A percentile compares a stretch with the other conserved stretches of the same genome.
These are phyloP conservation scores for Saccharata proteae DNA, from an alignment of 2,329 filamentous ascomycete species.

Conservation along the genomic window DNA sequence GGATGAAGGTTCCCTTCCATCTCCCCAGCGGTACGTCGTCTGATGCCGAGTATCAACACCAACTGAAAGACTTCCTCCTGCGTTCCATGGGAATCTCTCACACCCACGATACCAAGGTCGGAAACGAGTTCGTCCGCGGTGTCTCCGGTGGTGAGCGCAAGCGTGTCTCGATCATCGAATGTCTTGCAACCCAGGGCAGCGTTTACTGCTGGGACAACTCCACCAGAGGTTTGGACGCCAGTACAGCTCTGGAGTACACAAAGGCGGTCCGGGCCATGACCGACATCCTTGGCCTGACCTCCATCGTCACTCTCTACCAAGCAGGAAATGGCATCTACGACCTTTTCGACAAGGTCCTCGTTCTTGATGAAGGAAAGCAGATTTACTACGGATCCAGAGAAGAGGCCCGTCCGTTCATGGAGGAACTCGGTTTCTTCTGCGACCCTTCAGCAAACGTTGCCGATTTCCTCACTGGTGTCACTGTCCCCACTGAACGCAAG, in stretches of 20 bases:
- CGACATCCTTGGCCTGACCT: conserved; percentile 59
- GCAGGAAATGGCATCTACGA: conserved; percentile 41
- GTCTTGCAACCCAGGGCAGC: conserved; percentile 43
- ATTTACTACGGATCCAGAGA: conserved; percentile 58
- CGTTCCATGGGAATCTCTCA: conserved; percentile 32
- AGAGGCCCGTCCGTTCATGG: conserved; percentile 53
- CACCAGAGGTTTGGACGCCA: conserved; percentile 67
- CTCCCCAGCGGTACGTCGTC: conserved; percentile 31
- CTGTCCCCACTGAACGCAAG: conserved; percentile 32
- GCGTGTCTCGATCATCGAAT: conserved; percentile 57
- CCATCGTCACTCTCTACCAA: conserved; percentile 54
- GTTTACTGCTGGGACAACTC: conserved; percentile 49
- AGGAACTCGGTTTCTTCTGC: conserved; percentile 54
- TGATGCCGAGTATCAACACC: conserved; percentile 34
- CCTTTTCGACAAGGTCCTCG: conserved; percentile 58
- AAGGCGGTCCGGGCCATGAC: conserved; percentile 71
- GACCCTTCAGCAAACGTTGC: conserved; percentile 51
- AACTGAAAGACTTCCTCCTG: conserved; percentile 44
- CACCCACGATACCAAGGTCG: conserved; percentile 53
- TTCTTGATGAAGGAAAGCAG: conserved; percentile 63
- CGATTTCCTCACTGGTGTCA: conserved; percentile 69
- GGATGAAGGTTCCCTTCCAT: conserved; percentile 42
- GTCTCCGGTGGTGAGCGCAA: conserved; percentile 59
- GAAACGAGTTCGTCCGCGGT: conserved; percentile 53
- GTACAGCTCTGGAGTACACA: conserved; percentile 66